Percentiles rank a stretch among this genome's conserved stretches.
Evolutionary conservation across 2,329 filamentous ascomycete genomes (phyloP).

Genomic region (Fusarium virguliforme): DNA sequence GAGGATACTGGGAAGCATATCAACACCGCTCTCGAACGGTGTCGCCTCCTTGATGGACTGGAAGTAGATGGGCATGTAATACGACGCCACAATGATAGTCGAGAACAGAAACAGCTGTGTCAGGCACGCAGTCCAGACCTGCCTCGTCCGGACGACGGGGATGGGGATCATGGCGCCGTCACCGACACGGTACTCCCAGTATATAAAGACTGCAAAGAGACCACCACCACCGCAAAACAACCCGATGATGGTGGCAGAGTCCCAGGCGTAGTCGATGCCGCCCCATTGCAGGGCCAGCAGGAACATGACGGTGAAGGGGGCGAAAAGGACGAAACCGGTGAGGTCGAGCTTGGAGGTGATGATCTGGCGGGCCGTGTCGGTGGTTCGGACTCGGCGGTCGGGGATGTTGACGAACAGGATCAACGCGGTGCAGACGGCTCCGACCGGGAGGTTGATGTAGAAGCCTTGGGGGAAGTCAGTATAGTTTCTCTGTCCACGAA

Average conservation of each 20-base stretch:
- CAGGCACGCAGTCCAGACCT: conserved; percentile 61
- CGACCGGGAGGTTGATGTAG: conserved; percentile 66
- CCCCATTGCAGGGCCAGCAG: conserved; percentile 70
- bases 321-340: conserved; percentile 61
- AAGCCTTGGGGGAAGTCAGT: conserved; percentile 55
- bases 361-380: conserved; percentile 36
- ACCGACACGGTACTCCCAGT: conserved; percentile 62
- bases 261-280: conserved; percentile 64
- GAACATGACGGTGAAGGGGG: conserved; percentile 64
- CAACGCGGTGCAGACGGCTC: conserved; percentile 54
- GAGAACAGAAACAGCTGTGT: conserved; percentile 62
- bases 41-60: conserved; percentile 61
- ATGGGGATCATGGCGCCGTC: conserved; percentile 67
- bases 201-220: conserved; percentile 61
- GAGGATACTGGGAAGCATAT: conserved; percentile 52
- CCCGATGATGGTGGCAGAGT: conserved; percentile 61
- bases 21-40: conserved; percentile 51
- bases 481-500: not conserved
- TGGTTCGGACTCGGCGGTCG: conserved; percentile 47
- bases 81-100: conserved; percentile 62
- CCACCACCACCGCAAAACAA: conserved; percentile 62
- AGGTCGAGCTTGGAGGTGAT: conserved; percentile 60
- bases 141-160: conserved; percentile 61
- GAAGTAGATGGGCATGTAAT: conserved; percentile 69
- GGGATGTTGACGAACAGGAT: conserved; percentile 57